Conservation (phyloP, 768 basidiomycete genomes). For the Suillus subluteus region DNA sequence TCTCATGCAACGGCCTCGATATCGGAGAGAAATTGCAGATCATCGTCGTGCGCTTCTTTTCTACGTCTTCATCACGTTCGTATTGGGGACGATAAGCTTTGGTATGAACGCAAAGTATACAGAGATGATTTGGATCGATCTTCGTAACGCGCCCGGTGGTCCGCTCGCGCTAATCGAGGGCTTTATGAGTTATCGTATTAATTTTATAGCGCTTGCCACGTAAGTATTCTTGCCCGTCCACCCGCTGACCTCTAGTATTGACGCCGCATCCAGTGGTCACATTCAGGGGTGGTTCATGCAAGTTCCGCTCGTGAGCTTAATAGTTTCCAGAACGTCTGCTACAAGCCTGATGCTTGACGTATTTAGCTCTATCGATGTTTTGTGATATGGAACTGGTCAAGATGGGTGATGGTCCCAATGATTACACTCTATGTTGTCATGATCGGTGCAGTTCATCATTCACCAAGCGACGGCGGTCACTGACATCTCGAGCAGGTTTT, state of each 20-base stretch:
- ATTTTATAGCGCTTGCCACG: constrained; percentile 23
- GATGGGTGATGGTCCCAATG: constrained; percentile 22
- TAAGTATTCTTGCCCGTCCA: constrained; percentile 13
- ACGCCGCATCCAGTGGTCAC: constrained; percentile 22
- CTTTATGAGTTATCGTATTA: constrained; percentile 22
- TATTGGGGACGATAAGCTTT: constrained; percentile 30
- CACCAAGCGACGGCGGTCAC: neutral
- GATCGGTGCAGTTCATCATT: constrained; percentile 15
- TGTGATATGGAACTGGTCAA: constrained; percentile 20
- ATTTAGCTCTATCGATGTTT: constrained; percentile 17
- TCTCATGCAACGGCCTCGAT: constrained; percentile 12
- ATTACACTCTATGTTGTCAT: constrained; percentile 16
- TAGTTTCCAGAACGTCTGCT: neutral
- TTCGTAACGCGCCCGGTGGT: constrained; percentile 21
- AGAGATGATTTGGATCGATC: constrained; percentile 37
- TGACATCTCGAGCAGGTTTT: constrained; percentile 12
- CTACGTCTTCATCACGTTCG: constrained; percentile 31
- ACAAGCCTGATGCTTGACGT: neutral
- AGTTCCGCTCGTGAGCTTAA: constrained; percentile 19
- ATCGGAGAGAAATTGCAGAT: neutral
- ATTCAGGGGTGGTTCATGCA: constrained; percentile 37
- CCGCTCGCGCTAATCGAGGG: constrained; percentile 18
- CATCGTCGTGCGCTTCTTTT: constrained; percentile 19
- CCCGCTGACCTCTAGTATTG: neutral
- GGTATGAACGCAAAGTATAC: constrained; percentile 30